Conservation (phyloP, 2,329 filamentous ascomycete species). For the Penicillium sp. region DNA sequence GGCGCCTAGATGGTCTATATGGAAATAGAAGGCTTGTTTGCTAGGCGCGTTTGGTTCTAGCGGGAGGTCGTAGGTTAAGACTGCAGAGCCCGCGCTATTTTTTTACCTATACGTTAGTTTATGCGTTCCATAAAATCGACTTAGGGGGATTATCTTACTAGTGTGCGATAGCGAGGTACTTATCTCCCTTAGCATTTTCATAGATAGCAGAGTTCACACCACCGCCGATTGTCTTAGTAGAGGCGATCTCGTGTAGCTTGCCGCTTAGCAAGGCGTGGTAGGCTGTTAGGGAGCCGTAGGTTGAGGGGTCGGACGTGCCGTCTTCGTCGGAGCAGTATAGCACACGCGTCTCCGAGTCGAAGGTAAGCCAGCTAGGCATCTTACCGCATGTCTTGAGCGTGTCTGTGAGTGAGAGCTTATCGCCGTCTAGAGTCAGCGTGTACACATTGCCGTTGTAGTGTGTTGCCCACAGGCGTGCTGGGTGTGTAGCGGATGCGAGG, state of each 20-base stretch:
- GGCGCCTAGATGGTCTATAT: constrained; percentile 33
- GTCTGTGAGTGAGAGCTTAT: constrained; percentile 21
- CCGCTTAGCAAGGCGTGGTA: constrained; percentile 20
- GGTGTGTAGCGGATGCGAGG: constrained; percentile 1
- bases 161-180: constrained; percentile 36
- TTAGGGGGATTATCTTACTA: too few relatives aligned
- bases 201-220: constrained; percentile 36
- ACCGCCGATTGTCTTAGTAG: constrained; percentile 23
- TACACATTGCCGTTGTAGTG: constrained; percentile 24
- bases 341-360: constrained; percentile 22
- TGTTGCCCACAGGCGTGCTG: constrained; percentile 19
- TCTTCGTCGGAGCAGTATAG: constrained; percentile 37
- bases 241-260: constrained; percentile 20
- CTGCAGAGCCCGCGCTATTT: constrained; percentile 27
- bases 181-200: constrained; percentile 16
- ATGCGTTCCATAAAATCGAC: too few relatives aligned
- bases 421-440: constrained; percentile 10
- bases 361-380: constrained; percentile 37
- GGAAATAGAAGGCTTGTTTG: constrained; percentile 43
- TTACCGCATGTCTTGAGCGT: constrained; percentile 29
- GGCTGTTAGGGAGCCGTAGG: constrained; percentile 29
- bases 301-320: constrained; percentile 19
- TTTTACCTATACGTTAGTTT: constrained; percentile 9
- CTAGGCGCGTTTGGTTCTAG: constrained; percentile 10
- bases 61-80: constrained; percentile 33